Evolutionary conservation across 2,329 filamentous ascomycete genomes (phyloP), one percentile per base, ranked within the genome.

Genomic region (Madurella fahalii): DNA sequence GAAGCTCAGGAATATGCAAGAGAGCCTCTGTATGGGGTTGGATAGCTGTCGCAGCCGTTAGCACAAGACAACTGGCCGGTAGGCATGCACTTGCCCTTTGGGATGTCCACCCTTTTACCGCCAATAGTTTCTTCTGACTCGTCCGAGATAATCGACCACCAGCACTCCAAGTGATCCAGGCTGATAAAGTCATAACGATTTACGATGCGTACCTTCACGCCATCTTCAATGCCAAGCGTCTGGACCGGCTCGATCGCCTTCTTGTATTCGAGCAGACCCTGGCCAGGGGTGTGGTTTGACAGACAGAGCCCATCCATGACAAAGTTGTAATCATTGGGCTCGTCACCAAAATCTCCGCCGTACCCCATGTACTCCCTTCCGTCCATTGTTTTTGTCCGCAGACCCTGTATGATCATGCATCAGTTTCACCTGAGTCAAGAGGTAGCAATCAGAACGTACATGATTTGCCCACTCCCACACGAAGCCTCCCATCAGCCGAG

Each of bases 401-500:
- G 60, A 58, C 76, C 62, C 68, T 64, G 34, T 13, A 18, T 2
- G 8, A 13, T 11, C 25, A 52, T 43, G 46, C 13, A 9, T 43
- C 34, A 40, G 46, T 31, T 7, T 0, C 40, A 15, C 17, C 30
- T 20, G 3, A 25, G 8, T 7, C 16, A 25, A 25, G 8, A 20
- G 30, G 11, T 34, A 9, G 7, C 13, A 9, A 30, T 4, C 15
- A 25, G 2, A 60, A 62, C 52, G 25, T n/a, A 75, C 74, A 53
- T 82, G 79, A 61, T 81, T 82, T 0, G 75, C 76, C 79, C 79
- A 83, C 60, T 82, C 79, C 79, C 80, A 83, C n/a, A 82, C 75
- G 50, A 78, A 81, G 0, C 83, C 84, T 11, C 84, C 83, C 66
- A 86, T 83, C 0, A 86, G 72, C 2, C 74, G 71, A 0, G 75